Evolutionary conservation across 352 stramenopile genomes (phyloP).

Genomic region (Phytophthora citrophthora): DNA sequence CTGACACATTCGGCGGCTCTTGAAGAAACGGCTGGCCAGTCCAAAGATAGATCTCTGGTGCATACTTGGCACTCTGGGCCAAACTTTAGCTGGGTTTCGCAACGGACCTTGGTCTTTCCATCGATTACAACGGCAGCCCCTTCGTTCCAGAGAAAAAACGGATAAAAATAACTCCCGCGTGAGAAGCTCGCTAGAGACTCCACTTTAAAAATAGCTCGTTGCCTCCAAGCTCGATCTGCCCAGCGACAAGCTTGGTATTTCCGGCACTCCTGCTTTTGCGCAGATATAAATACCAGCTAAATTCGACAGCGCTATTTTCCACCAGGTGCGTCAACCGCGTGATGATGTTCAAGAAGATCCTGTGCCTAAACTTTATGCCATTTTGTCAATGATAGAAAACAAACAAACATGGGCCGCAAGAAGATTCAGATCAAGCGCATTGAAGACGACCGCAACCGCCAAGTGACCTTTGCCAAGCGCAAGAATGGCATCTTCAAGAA

Average conservation of each 20-base stretch:
- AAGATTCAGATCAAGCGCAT: conserved; percentile 92
- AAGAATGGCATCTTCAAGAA: conserved; percentile 91
- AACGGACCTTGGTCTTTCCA: conserved; percentile 36
- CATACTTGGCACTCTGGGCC: conserved; percentile 4
- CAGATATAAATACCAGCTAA: conserved; percentile 43
- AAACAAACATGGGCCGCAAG: conserved; percentile 76
- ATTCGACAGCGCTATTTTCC: conserved; percentile 37
- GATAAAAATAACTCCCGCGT: conserved; percentile 45
- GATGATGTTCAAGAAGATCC: conserved; percentile 12
- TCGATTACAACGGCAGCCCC: conserved; percentile 41
- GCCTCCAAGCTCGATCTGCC: conserved; percentile 11
- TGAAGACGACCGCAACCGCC: conserved; percentile 84
- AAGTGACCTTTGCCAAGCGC: conserved; percentile 86
- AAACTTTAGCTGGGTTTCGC: conserved; percentile 28
- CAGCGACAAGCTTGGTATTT: conserved; percentile 23
- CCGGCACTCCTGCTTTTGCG: conserved; percentile 33
- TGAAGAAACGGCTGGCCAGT: conserved; percentile 11
- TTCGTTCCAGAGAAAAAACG: conserved; percentile 35
- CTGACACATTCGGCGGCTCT: conserved; percentile 12
- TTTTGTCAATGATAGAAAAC: conserved; percentile 3
- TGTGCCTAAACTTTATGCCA: conserved; percentile 2
- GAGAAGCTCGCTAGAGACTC: background rate
- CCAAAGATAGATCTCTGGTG: conserved; percentile 14
- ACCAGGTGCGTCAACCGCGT: conserved; percentile 31
- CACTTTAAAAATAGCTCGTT: conserved; percentile 48